Evolutionary conservation across 73 alveolate species (phyloP), one percentile per base, ranked within the genome.

Genomic region (Symbiodinium pilosum): DNA sequence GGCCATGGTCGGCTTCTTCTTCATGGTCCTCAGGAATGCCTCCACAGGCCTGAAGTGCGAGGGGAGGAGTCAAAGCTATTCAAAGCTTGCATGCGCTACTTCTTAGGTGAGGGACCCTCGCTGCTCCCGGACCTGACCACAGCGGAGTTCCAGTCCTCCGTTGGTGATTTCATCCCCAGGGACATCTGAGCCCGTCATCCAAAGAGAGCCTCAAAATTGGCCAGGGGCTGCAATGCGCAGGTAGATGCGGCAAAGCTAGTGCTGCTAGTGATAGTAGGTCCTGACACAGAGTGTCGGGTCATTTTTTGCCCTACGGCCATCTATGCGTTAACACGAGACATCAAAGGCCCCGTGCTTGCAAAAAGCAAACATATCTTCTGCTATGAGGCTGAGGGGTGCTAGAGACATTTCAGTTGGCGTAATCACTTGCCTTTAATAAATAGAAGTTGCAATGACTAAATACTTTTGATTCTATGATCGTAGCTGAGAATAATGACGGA

Each of bases 1-100:
- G 47, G 99, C 99, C 86, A 95, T 95, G 99, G 99, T 95, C 68
- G 99, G 99, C 86, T 86, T 95, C 93, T 92, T 93, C 99, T 71
- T 93, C 99, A 92, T 51, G 91, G 87, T 64, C 81, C 81, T 64
- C 39, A 32, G 81, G 39, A 64, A 64, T n/a, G 81, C 81, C 81
- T 64, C 81, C 38, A 64, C 81, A 5, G 81, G 81, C 81, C 30
- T 28, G 83, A 68, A n/a, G n/a, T n/a, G n/a, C n/a, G n/a, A n/a
- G n/a, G n/a, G n/a, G n/a, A n/a, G n/a, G n/a, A n/a, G n/a, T n/a
- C n/a, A n/a, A n/a, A n/a, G n/a, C n/a, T n/a, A n/a, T n/a, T n/a
- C n/a, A n/a, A 54, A 18, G 75, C 75, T n/a, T n/a, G n/a, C n/a
- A n/a, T n/a, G n/a, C 83, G 83, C 83, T 68, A 7, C 12, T 16